Evolutionary conservation across 225 moss, liverwort and hornwort genomes (phyloP).

Genomic region (Physcomitrellopsis africana): DNA sequence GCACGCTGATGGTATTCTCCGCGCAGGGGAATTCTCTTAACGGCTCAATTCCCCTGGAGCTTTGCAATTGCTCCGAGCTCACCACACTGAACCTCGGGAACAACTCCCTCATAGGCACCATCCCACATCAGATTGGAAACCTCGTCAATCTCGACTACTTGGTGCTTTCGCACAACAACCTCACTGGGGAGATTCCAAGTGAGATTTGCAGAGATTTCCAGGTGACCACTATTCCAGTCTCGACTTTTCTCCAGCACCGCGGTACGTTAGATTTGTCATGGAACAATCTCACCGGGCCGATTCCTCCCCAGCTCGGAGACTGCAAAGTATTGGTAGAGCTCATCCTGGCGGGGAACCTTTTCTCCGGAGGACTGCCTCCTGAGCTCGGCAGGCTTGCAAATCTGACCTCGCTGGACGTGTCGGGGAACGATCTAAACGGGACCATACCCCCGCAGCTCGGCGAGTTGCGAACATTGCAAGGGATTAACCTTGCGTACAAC

Average conservation of each 20-base stretch:
- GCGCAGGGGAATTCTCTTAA: constrained; percentile 57
- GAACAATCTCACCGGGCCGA: constrained; percentile 52
- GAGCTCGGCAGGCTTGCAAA: constrained; percentile 45
- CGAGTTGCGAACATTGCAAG: constrained; percentile 44
- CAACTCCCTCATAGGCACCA: constrained; percentile 63
- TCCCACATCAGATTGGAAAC: constrained; percentile 62
- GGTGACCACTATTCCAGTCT: constrained; percentile 53
- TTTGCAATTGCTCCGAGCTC: constrained; percentile 71
- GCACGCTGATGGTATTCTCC: constrained; percentile 61
- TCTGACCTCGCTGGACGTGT: constrained; percentile 43
- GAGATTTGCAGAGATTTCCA: constrained; percentile 70
- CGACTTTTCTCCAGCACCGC: constrained; percentile 82
- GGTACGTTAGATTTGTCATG: constrained; percentile 84
- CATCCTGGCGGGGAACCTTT: constrained; percentile 44
- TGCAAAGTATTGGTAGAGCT: constrained; percentile 51
- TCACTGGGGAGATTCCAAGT: constrained; percentile 66
- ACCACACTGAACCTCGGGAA: constrained; percentile 69
- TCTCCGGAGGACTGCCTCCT: constrained; percentile 43
- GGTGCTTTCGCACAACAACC: constrained; percentile 70
- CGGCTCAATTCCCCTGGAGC: constrained; percentile 62
- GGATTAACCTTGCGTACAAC: constrained; percentile 57
- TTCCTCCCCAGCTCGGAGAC: constrained; percentile 49
- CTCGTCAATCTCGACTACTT: constrained; percentile 74
- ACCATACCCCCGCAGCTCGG: constrained; percentile 55
- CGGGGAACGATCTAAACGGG: constrained; percentile 42